phyloP scores from a whole-genome alignment of 1,284 basidiomycete genomes.

The Puccinia hordei region DNA sequence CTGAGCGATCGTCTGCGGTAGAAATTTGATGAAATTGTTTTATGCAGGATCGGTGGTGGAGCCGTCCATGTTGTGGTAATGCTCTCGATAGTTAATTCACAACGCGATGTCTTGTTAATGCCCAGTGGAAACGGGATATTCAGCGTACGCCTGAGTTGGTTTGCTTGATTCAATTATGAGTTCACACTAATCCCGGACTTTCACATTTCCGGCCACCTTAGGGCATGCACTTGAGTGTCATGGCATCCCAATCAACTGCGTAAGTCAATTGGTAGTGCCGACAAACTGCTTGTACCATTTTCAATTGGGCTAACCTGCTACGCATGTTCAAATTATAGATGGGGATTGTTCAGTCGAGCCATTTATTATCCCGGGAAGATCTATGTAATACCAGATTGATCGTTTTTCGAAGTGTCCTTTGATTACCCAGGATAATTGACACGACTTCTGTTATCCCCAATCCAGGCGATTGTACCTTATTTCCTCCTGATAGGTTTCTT shows the following conservation, averaged over 20 bases:
- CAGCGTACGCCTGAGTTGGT: not conserved
- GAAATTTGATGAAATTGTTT: not conserved
- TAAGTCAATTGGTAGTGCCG: not conserved
- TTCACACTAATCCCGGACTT: not conserved
- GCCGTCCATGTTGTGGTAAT: constrained; percentile 34
- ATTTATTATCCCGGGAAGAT: constrained; percentile 29
- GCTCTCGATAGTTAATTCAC: constrained; percentile 26
- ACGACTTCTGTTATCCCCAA: not conserved
- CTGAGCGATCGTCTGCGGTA: not conserved
- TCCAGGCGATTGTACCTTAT: constrained; percentile 13
- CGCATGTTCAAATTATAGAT: constrained; percentile 14
- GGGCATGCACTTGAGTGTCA: constrained; percentile 26
- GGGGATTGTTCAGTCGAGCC: constrained; percentile 35
- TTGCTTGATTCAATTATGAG: not conserved
- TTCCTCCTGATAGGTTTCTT: constrained; percentile 23
- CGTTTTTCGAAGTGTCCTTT: not conserved
- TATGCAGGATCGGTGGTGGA: constrained; percentile 17
- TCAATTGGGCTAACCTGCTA: not conserved
- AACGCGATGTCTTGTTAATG: constrained; percentile 36
- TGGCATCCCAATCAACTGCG: constrained; percentile 37
- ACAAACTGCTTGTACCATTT: not conserved
- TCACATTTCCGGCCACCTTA: not conserved
- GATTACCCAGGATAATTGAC: not conserved
- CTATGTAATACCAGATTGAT: constrained; percentile 23
- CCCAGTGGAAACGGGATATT: constrained; percentile 50